These are phyloP conservation scores for Fusarium sp. DNA, from an alignment of 2,329 filamentous ascomycete species.

Conservation along the genomic window DNA sequence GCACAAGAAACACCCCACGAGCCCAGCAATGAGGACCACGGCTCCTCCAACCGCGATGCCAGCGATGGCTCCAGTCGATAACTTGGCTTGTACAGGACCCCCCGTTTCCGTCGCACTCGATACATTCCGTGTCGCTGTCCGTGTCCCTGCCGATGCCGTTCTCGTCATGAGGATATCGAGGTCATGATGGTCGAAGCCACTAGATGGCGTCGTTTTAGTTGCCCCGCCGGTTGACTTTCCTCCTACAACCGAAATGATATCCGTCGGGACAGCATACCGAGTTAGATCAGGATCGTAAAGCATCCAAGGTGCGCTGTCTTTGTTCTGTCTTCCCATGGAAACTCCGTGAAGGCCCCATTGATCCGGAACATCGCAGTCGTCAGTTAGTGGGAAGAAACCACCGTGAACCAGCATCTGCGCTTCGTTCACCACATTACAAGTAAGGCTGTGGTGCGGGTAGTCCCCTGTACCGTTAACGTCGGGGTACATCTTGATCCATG, in stretches of 20 bases:
- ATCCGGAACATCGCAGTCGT: conserved; percentile 60
- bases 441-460: conserved; percentile 62
- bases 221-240: conserved; percentile 61
- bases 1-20: conserved; percentile 46
- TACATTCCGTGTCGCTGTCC: conserved; percentile 61
- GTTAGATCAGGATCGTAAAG: conserved; percentile 59
- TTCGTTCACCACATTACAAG: conserved; percentile 62
- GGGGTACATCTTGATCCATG: conserved; percentile 66
- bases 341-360: conserved; percentile 67
- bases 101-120: conserved; percentile 26
- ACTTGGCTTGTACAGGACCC: conserved; percentile 27
- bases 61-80: conserved; percentile 53
- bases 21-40: conserved; percentile 42
- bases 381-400: conserved; percentile 61
- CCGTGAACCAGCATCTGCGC: conserved; percentile 71
- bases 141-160: conserved; percentile 54
- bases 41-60: conserved; percentile 55
- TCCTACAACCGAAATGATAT: conserved; percentile 59
- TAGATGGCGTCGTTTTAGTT: conserved; percentile 58
- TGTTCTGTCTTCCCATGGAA: conserved; percentile 61
- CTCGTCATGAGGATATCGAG: conserved; percentile 63
- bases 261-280: conserved; percentile 61
- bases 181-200: conserved; percentile 61
- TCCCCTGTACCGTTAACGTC: conserved; percentile 50
- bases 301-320: conserved; percentile 58